These are phyloP conservation scores for Coemansia biformis DNA, from an alignment of 192 early-diverging fungal species.

Conservation along the genomic window DNA sequence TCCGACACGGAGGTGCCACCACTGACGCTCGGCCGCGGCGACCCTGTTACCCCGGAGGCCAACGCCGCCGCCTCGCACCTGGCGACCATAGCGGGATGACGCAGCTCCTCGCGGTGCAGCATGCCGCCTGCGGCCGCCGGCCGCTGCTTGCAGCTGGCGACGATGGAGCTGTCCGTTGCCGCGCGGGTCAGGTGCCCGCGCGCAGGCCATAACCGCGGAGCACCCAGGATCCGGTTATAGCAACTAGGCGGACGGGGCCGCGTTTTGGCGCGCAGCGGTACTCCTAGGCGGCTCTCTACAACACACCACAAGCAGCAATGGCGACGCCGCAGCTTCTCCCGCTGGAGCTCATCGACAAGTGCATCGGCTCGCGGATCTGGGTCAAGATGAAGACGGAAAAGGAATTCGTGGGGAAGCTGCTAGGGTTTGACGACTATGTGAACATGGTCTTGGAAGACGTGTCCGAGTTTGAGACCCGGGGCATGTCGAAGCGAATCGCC, in stretches of 20 bases:
- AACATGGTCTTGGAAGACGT: constrained; percentile 99
- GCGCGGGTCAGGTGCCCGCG: too few relatives aligned
- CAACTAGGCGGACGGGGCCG: too few relatives aligned
- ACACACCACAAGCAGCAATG: constrained; percentile 6
- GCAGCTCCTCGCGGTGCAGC: too few relatives aligned
- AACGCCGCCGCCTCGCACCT: neutral
- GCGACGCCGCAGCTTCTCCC: constrained; percentile 33
- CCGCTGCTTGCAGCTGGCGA: too few relatives aligned
- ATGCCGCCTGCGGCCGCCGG: too few relatives aligned
- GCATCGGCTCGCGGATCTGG: constrained; percentile 96
- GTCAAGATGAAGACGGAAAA: constrained; percentile 96
- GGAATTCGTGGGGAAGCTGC: constrained; percentile 92
- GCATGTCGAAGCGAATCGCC: constrained; percentile 63
- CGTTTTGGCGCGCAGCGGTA: too few relatives aligned
- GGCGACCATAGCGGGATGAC: neutral
- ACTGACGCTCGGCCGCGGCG: neutral
- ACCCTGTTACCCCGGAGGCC: neutral
- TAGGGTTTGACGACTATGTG: constrained; percentile 99
- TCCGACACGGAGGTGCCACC: constrained; percentile 4
- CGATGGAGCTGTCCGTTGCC: too few relatives aligned
- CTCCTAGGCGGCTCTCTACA: neutral
- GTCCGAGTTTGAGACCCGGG: constrained; percentile 76
- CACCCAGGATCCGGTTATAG: too few relatives aligned
- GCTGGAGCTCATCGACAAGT: constrained; percentile 95
- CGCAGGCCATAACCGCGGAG: too few relatives aligned